Evolutionary conservation across 2,329 filamentous ascomycete genomes (phyloP), one percentile per base, ranked within the genome.

Genomic region (Ceratocystis lukuohia): DNA sequence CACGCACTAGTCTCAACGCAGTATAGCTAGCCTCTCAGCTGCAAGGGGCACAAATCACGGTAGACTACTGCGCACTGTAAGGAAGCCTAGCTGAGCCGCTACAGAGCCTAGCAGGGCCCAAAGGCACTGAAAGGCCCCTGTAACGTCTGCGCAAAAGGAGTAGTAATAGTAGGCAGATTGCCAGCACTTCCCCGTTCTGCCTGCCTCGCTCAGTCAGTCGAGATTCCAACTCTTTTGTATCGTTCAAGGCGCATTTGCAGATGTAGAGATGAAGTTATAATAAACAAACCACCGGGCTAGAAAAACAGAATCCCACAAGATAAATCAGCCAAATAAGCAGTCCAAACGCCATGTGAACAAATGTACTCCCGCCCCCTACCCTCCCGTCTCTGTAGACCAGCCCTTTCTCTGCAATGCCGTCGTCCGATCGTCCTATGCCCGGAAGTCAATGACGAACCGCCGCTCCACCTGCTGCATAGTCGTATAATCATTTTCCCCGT

Each of bases 401-500:
- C 10, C 53, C 53, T 8, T 4, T 25, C 22, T 30, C 22, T 56
- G 12, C 15, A 10, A 12, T 57, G 33, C 10, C 61, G 22, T 15
- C 28, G 50, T 56, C 17, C 46, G 8, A 22, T 25, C 3, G 8
- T 10, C 20, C 71, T 69, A 78, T 20, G 72, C 71, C 56, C 84
- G 78, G 70, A 89, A 88, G 72, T 93, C 89, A 63, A 93, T 81
- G 7, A 93, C 89, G 73, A 88, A 89, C 62, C 89, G 81, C 68
- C 87, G 79, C 71, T 89, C 88, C 28, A 93, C 88, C 70, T 88
- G 83, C 75, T 89, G 88, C 73, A 89, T 82, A 69, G 85, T 89
- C 70, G 85, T 86, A 69, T 79, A 82, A 71, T 87, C 87, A 72
- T 90, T 88, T 71, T 91, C 88, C 15, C 88, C 88, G 73, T 93